phyloP scores from a whole-genome alignment of 164 flowering plant genomes.

The Aristolochia fimbriata region DNA sequence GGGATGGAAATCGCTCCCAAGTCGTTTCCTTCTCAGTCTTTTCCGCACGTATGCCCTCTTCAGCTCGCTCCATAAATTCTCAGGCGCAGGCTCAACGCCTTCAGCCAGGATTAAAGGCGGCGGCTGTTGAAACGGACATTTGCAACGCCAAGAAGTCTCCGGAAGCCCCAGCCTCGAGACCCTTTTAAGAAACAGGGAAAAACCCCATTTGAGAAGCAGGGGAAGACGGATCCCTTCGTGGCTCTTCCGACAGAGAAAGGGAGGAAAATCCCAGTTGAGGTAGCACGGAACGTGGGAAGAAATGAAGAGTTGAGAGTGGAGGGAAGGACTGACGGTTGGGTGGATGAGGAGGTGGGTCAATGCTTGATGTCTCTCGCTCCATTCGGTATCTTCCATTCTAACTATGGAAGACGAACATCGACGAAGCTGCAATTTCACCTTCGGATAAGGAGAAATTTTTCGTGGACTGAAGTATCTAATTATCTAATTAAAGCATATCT shows the following conservation, averaged over 20 bases:
- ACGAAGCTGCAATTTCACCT: too few species aligned
- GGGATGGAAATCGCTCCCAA: slow-evolving; percentile 36
- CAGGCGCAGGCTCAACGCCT: slow-evolving; percentile 53
- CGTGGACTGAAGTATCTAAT: too few species aligned
- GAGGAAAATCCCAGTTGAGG: slow-evolving; percentile 81
- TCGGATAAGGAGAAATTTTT: too few species aligned
- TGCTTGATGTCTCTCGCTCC: slow-evolving; percentile 57
- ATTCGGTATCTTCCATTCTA: slow-evolving; percentile 48
- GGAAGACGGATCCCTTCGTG: slow-evolving; percentile 11
- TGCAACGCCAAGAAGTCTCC: slow-evolving; percentile 67
- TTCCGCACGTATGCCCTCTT: slow-evolving; percentile 41
- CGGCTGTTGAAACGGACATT: slow-evolving; percentile 77
- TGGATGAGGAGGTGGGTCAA: slow-evolving; percentile 61
- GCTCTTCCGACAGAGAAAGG: slow-evolving; percentile 45
- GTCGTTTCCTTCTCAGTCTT: slow-evolving; percentile 41
- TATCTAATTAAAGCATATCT: too few species aligned
- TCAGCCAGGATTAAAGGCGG: slow-evolving; percentile 70
- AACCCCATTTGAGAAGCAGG: slow-evolving; percentile 39
- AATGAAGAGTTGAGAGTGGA: slow-evolving; percentile 70
- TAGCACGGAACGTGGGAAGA: slow-evolving; percentile 67
- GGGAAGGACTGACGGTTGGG: slow-evolving; percentile 65
- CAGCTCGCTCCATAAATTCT: slow-evolving; percentile 38
- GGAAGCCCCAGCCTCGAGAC: slow-evolving; percentile 42
- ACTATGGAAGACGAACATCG: too few species aligned
- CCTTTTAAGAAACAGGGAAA: slow-evolving; percentile 57